phyloP scores from a whole-genome alignment of 441 rosid genomes.

The Jatropha podagrica region DNA sequence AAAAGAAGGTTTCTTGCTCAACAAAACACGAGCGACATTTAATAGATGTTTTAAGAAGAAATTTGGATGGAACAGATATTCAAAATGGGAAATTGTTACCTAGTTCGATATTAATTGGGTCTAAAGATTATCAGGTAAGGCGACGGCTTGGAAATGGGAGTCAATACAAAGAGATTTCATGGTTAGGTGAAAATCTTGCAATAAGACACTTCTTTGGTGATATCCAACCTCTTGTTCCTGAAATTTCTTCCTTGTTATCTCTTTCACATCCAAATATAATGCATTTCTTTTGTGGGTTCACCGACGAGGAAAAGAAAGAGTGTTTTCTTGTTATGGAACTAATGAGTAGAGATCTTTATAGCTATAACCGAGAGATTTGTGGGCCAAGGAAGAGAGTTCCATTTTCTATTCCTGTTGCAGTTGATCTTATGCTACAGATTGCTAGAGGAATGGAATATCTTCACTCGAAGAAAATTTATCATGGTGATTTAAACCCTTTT shows the following conservation, averaged over 20 bases:
- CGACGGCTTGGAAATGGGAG: slow-evolving; percentile 68
- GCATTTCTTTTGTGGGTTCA: slow-evolving; percentile 68
- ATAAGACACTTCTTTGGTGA: slow-evolving; percentile 68
- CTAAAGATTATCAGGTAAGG: slow-evolving; percentile 76
- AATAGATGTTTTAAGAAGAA: slow-evolving; percentile 57
- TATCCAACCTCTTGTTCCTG: slow-evolving; percentile 47
- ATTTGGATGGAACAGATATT: slow-evolving; percentile 45
- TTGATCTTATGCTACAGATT: slow-evolving; percentile 89
- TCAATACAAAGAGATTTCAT: slow-evolving; percentile 78
- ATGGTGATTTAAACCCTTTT: slow-evolving; percentile 75
- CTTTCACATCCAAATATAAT: slow-evolving; percentile 81
- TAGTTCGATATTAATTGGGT: slow-evolving; percentile 54
- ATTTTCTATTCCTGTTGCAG: slow-evolving; percentile 63
- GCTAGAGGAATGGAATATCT: slow-evolving; percentile 97
- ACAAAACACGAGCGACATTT: slow-evolving; percentile 60
- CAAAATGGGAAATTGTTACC: slow-evolving; percentile 57
- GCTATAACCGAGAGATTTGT: slow-evolving; percentile 73
- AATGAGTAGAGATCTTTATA: slow-evolving; percentile 66
- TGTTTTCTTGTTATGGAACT: slow-evolving; percentile 71
- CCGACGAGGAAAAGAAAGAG: slow-evolving; percentile 83
- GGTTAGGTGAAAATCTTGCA: slow-evolving; percentile 81
- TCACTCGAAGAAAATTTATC: slow-evolving; percentile 61
- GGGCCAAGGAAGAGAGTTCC: slow-evolving; percentile 66
- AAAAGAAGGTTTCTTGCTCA: slow-evolving; percentile 45
- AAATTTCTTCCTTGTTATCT: slow-evolving; percentile 57